Base-by-base conservation (phyloP, 495 filamentous ascomycete species). In the Bombardia bombarda region DNA sequence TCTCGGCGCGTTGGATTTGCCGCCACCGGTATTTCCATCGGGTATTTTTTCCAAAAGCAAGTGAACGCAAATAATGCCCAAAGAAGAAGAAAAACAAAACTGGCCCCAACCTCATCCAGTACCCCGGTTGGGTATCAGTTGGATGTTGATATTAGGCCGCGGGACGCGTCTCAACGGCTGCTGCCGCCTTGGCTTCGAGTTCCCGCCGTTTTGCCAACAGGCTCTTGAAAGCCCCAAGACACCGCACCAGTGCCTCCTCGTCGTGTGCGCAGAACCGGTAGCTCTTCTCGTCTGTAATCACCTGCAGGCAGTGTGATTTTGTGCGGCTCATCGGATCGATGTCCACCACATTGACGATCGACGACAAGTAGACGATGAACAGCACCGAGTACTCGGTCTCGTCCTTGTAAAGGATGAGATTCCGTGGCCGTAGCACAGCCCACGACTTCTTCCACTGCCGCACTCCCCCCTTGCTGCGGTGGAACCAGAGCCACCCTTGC, bases 401-500 rank as follows among this genome's bases (percentile, higher is more conserved):
- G 53, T 90, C 82, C 63, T 96, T 97, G 68, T 98, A 97, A 17
- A 97, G 79, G 6, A 87, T 85, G 36, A 97, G 63, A 40, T 86
- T 86, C 46, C 84, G 83, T 0, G 88, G 82, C 25, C 90, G 84
- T n/a, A 97, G 67, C 0, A 98, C 92, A 0, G 83, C 82, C 92
- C 92, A 98, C 24, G 86, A 72, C 48, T 86, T 83, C 69, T 94
- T 96, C 92, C 92, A 98, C 54, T 92, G 86, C 25, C 83, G 80
- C 30, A 98, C 82, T 5, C 86, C 86, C n/a, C 84, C 73, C 52
- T 89, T 90, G 46, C 82, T 84, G 46, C 86, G 87, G 20, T 95
- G 75, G 47, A 86, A 82, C 60, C 87, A 84, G 30, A 96, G 77
- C 67, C 87, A 90, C 16, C 90, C 87, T 59, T 96, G 87, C 76